Evolutionary conservation across 805 yeast species (phyloP).

Genomic region (Candida nanaspora): DNA sequence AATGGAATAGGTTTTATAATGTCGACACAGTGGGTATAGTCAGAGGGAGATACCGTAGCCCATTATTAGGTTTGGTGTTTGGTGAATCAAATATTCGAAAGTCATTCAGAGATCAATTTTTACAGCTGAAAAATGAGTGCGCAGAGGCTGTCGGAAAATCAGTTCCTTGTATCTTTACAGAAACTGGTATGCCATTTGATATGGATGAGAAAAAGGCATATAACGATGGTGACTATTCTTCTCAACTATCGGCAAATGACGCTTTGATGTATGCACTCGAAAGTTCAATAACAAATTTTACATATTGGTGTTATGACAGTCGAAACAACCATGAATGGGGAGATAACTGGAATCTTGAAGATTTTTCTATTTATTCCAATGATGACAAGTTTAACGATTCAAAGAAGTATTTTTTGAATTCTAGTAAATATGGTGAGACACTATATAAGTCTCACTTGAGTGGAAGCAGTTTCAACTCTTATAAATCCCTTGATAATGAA

Average conservation of each 20-base stretch:
- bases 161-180: slow-evolving; percentile 77
- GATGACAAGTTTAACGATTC: slow-evolving; percentile 35
- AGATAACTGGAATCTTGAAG: slow-evolving; percentile 91
- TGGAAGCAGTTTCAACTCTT: neutral
- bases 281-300: slow-evolving; percentile 59
- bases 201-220: slow-evolving; percentile 80
- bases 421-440: slow-evolving; percentile 10
- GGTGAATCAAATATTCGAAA: slow-evolving; percentile 78
- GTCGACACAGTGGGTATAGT: slow-evolving; percentile 87
- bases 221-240: slow-evolving; percentile 52
- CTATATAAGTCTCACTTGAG: neutral
- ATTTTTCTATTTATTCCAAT: slow-evolving; percentile 77
- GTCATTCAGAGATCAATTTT: slow-evolving; percentile 61
- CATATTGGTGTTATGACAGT: slow-evolving; percentile 81
- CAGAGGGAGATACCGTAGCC: slow-evolving; percentile 68
- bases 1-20: slow-evolving; percentile 77
- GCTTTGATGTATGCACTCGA: slow-evolving; percentile 78
- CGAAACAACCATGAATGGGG: slow-evolving; percentile 79
- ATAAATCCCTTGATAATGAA: neutral
- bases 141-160: slow-evolving; percentile 47
- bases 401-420: slow-evolving; percentile 5
- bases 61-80: slow-evolving; percentile 66
- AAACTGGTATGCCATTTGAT: slow-evolving; percentile 97
- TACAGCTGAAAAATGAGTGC: slow-evolving; percentile 62
- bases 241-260: slow-evolving; percentile 80